phyloP scores from a whole-genome alignment of 192 early-diverging fungal species.

The Coemansia asiatica region DNA sequence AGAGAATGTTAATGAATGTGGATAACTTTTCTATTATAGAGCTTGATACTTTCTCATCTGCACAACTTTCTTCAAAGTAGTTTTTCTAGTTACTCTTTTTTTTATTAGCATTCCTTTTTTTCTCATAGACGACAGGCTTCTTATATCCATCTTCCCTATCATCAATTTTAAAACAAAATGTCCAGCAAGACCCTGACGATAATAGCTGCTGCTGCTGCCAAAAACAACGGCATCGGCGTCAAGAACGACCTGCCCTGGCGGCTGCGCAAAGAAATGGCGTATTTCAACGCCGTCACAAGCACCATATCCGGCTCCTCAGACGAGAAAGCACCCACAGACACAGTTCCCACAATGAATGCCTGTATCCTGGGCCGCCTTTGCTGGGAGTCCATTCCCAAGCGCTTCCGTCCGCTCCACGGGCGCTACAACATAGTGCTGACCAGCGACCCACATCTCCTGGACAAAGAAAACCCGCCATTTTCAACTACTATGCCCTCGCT shows the following conservation, averaged over 20 bases:
- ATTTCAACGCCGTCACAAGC: conserved; percentile 73
- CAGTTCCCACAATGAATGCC: conserved; percentile 60
- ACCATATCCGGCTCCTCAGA: not conserved
- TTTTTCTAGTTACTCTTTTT: too few species aligned
- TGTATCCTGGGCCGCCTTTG: conserved; percentile 93
- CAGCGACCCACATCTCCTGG: conserved; percentile 57
- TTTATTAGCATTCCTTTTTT: not conserved
- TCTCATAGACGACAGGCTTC: not conserved
- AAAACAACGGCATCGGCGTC: conserved; percentile 75
- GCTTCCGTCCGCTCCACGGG: conserved; percentile 73
- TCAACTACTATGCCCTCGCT: conserved; percentile 28
- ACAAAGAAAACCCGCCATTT: conserved; percentile 17
- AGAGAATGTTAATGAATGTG: too few species aligned
- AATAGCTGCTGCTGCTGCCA: conserved; percentile 75
- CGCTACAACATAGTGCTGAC: conserved; percentile 88
- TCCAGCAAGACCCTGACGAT: conserved; percentile 53
- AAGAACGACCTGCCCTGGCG: conserved; percentile 80
- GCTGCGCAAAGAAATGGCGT: conserved; percentile 80
- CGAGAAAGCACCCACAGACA: not conserved
- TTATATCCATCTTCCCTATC: not conserved
- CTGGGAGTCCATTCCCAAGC: conserved; percentile 89
- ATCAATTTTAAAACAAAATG: conserved; percentile 5
- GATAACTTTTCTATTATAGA: not conserved
- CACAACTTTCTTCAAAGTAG: too few species aligned
- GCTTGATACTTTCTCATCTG: too few species aligned